Evolutionary conservation across 768 basidiomycete genomes (phyloP).

Genomic region (Austroboletus festivus): DNA sequence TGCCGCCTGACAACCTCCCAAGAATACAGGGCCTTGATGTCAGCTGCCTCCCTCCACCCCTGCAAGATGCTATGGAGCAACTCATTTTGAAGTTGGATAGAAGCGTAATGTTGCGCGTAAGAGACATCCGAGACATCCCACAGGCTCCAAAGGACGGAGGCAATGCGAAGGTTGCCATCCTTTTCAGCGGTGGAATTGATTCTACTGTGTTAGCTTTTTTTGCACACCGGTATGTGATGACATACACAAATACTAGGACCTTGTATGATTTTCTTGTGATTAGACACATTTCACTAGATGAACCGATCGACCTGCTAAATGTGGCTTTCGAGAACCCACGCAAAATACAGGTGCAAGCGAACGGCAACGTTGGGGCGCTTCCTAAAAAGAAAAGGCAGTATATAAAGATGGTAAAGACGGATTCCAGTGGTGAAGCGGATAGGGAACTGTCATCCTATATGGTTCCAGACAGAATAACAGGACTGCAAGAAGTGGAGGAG

Average conservation of each 20-base stretch:
- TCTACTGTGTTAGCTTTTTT: slow-evolving; percentile 81
- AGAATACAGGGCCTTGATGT: slow-evolving; percentile 18
- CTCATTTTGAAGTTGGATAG: slow-evolving; percentile 54
- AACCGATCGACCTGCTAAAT: slow-evolving; percentile 90
- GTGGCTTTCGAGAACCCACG: slow-evolving; percentile 97
- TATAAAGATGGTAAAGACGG: slow-evolving; percentile 3
- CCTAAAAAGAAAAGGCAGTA: slow-evolving; percentile 42
- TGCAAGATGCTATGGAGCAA: slow-evolving; percentile 40
- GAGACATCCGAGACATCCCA: slow-evolving; percentile 74
- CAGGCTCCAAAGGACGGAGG: slow-evolving; percentile 34
- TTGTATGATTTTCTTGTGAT: slow-evolving; percentile 1
- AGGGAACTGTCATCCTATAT: slow-evolving; percentile 45
- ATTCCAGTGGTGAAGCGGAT: slow-evolving; percentile 2
- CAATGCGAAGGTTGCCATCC: slow-evolving; percentile 66
- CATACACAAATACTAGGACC: background rate
- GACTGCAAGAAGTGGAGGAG: slow-evolving; percentile 74
- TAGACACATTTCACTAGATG: slow-evolving; percentile 69
- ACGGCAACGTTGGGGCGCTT: slow-evolving; percentile 45
- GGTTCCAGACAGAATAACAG: slow-evolving; percentile 88
- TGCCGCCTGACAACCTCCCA: slow-evolving; percentile 46
- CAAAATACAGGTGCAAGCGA: slow-evolving; percentile 50
- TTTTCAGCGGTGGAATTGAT: slow-evolving; percentile 97
- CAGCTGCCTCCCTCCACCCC: slow-evolving; percentile 32
- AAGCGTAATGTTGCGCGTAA: slow-evolving; percentile 68
- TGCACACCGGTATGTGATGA: slow-evolving; percentile 58